A percentile compares a stretch with the other conserved stretches of the same genome.
phyloP scores from a whole-genome alignment of 148 eudicot genomes.

The Rhododendron kiyosumense region DNA sequence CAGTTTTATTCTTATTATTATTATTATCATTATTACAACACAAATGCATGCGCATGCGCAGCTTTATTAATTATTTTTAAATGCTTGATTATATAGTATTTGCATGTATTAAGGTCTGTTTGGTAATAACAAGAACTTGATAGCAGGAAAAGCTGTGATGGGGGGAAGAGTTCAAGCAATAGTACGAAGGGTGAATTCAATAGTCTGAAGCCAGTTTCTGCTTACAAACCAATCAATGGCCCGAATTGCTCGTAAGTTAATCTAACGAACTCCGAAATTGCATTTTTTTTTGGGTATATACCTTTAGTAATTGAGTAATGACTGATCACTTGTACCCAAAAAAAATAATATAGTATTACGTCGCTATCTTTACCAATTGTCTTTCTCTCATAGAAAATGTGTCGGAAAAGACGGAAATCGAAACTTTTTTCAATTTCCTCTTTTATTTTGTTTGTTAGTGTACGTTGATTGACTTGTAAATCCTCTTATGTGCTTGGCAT shows the following conservation, averaged over 20 bases:
- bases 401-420: background rate
- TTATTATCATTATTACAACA: too few relatives aligned
- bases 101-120: background rate
- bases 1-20: background rate
- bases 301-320: too few relatives aligned
- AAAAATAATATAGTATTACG: too few relatives aligned
- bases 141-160: conserved; percentile 40
- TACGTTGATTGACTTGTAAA: background rate
- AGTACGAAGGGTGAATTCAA: conserved; percentile 15
- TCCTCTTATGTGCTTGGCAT: background rate
- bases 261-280: background rate
- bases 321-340: background rate
- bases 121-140: background rate
- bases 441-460: background rate
- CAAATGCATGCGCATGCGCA: background rate
- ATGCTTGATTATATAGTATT: background rate
- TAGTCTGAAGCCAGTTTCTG: conserved; percentile 18
- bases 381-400: background rate
- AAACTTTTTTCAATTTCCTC: background rate
- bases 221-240: conserved; percentile 32
- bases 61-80: background rate
- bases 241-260: conserved; percentile 50
- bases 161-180: conserved; percentile 16
- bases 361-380: background rate
- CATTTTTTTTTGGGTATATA: background rate